These are phyloP conservation scores for Alternaria consortialis DNA, from an alignment of 2,329 filamentous ascomycete genomes.

Conservation along the genomic window DNA sequence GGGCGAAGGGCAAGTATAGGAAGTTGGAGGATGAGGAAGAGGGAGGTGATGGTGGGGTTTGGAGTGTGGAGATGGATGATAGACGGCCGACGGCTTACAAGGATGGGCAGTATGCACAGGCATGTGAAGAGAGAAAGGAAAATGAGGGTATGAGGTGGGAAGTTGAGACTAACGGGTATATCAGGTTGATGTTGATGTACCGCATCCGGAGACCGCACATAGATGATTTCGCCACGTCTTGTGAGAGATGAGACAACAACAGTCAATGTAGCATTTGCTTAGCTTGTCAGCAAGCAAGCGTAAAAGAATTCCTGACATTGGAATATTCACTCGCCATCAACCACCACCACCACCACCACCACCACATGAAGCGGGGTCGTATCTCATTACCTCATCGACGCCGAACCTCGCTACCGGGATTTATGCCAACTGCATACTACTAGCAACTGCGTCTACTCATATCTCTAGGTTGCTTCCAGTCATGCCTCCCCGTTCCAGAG, in stretches of 20 bases:
- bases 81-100: slow-evolving; percentile 6
- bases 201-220: neutral
- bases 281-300: neutral
- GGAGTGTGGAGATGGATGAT: slow-evolving; percentile 16
- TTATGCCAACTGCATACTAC: no score
- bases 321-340: neutral
- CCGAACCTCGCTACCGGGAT: neutral
- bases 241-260: neutral
- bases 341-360: neutral
- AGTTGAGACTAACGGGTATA: neutral
- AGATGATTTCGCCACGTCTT: neutral
- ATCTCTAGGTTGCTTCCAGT: neutral
- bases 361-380: no score
- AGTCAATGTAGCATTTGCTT: neutral
- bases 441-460: no score
- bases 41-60: neutral
- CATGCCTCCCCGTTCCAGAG: neutral
- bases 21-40: slow-evolving; percentile 12
- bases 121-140: neutral
- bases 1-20: slow-evolving; percentile 5
- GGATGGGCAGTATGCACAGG: neutral
- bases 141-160: neutral
- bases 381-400: neutral
- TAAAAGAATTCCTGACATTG: neutral
- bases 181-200: neutral